Conservation (phyloP, 148 eudicot species). For the Polygonum aviculare region DNA sequence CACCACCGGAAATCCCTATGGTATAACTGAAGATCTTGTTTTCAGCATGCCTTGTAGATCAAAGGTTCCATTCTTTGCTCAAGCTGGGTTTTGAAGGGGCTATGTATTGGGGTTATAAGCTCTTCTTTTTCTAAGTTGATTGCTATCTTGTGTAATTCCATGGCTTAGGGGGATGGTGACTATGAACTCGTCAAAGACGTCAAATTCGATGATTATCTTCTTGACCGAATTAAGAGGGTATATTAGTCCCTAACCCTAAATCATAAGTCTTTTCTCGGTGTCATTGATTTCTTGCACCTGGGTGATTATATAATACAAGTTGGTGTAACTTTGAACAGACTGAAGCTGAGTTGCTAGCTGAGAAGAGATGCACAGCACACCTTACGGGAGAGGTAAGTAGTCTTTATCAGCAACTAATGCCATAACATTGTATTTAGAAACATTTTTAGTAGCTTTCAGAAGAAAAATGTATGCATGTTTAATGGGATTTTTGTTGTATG, state of each 20-base stretch:
- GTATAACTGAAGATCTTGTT: slow-evolving; percentile 83
- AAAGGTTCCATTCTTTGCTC: slow-evolving; percentile 30
- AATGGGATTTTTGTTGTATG: neutral
- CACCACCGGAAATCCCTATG: slow-evolving; percentile 86
- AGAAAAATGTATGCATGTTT: no score
- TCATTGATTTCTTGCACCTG: neutral
- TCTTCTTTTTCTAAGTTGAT: neutral
- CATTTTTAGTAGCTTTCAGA: neutral
- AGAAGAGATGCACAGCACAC: slow-evolving; percentile 90
- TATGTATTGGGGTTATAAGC: neutral
- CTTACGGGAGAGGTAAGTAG: slow-evolving; percentile 79
- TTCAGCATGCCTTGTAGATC: slow-evolving; percentile 99
- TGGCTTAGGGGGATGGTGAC: slow-evolving; percentile 80
- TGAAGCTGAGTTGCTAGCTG: slow-evolving; percentile 89
- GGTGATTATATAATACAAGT: neutral
- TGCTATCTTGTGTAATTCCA: neutral
- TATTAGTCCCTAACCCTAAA: neutral
- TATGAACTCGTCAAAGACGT: slow-evolving; percentile 90
- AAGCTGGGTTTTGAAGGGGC: neutral
- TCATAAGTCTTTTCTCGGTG: neutral
- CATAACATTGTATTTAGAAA: neutral
- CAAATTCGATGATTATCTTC: slow-evolving; percentile 69
- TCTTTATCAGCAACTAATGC: neutral
- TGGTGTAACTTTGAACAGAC: slow-evolving; percentile 31
- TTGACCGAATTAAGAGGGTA: slow-evolving; percentile 61